phyloP scores from a whole-genome alignment of 768 basidiomycete genomes.

The Hericium rajendrae region DNA sequence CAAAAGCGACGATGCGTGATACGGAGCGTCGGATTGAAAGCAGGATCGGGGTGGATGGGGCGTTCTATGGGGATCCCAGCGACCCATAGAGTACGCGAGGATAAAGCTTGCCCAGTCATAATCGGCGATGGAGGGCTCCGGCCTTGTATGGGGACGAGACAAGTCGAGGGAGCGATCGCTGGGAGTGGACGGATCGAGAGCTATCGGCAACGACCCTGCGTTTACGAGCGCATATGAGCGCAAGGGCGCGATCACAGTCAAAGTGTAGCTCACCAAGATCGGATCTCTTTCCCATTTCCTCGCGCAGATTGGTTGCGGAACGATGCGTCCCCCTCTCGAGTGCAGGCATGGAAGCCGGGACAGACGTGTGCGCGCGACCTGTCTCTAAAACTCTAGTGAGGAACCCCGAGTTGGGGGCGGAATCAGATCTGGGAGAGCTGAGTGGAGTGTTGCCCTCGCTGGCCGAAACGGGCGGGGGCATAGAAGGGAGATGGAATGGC shows the following conservation, averaged over 20 bases:
- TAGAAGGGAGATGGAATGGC: conserved; percentile 32
- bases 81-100: conserved; percentile 62
- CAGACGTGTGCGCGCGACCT: neutral
- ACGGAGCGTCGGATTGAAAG: conserved; percentile 10
- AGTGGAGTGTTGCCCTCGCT: conserved; percentile 9
- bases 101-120: conserved; percentile 73
- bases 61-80: conserved; percentile 70
- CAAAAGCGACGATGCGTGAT: neutral
- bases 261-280: conserved; percentile 8
- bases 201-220: conserved; percentile 7
- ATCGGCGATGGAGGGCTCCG: conserved; percentile 19
- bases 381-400: conserved; percentile 4
- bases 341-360: conserved; percentile 3
- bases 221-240: neutral
- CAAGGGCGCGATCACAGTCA: neutral
- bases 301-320: conserved; percentile 10
- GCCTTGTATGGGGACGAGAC: conserved; percentile 10
- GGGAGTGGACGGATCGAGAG: conserved; percentile 20
- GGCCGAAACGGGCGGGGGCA: conserved; percentile 8
- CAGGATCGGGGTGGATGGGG: conserved; percentile 46
- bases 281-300: conserved; percentile 5
- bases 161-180: conserved; percentile 14
- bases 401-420: neutral
- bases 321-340: conserved; percentile 7
- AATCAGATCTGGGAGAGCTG: conserved; percentile 5